These are phyloP conservation scores for Cryptosporidium sp. DNA, from an alignment of 169 alveolate species.

Conservation along the genomic window DNA sequence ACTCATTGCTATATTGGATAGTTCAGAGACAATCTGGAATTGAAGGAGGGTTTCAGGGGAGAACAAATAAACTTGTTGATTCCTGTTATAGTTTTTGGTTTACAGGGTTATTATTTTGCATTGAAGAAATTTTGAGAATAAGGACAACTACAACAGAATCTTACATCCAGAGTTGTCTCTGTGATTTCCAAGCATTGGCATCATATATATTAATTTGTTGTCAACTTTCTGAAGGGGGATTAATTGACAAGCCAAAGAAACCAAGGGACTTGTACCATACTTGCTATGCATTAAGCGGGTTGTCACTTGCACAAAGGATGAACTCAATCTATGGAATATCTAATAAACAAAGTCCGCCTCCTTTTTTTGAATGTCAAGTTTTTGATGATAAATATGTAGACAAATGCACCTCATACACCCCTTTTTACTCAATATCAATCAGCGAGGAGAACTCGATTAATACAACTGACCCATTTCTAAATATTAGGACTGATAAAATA, in stretches of 20 bases:
- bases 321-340: not conserved
- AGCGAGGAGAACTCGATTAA: constrained; percentile 7
- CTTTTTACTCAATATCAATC: constrained; percentile 9
- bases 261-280: constrained; percentile 95
- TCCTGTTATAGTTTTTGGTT: constrained; percentile 97
- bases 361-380: not conserved
- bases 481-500: constrained; percentile 72
- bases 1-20: constrained; percentile 89
- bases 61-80: constrained; percentile 97
- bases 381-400: constrained; percentile 4
- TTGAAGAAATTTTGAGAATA: constrained; percentile 82
- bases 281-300: constrained; percentile 93
- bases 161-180: constrained; percentile 62
- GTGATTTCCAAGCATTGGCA: constrained; percentile 75
- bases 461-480: constrained; percentile 66
- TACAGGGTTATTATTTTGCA: constrained; percentile 90
- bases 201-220: constrained; percentile 78
- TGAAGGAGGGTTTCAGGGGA: constrained; percentile 97
- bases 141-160: constrained; percentile 80
- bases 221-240: constrained; percentile 87
- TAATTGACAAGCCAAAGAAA: constrained; percentile 96
- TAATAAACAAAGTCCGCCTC: not conserved
- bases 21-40: constrained; percentile 87
- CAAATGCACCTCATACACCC: constrained; percentile 1
- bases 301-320: constrained; percentile 81